phyloP scores from a whole-genome alignment of 805 yeast species.

The Sungouiozyma intestinalis region DNA sequence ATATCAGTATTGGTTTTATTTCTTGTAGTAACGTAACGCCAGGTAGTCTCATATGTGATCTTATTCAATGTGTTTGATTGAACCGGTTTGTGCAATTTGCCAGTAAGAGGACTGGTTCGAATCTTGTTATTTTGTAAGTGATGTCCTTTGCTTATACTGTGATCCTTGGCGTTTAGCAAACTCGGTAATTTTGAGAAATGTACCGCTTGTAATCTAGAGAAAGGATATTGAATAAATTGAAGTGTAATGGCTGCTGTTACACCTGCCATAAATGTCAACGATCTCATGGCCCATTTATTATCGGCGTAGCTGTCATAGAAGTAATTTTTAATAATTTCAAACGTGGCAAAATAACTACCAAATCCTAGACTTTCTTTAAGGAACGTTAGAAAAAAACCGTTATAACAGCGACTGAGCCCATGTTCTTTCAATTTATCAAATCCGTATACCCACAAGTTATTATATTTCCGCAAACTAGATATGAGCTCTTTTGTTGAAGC shows the following conservation, averaged over 20 bases:
- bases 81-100: slow-evolving; percentile 17
- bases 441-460: slow-evolving; percentile 72
- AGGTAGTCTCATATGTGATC: slow-evolving; percentile 62
- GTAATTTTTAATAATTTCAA: slow-evolving; percentile 68
- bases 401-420: slow-evolving; percentile 78
- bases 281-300: slow-evolving; percentile 19
- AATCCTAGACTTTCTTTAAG: slow-evolving; percentile 74
- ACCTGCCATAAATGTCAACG: slow-evolving; percentile 62
- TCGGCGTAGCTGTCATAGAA: slow-evolving; percentile 39
- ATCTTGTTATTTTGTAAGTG: slow-evolving; percentile 5
- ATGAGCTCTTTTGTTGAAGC: slow-evolving; percentile 67
- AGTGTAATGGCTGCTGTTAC: slow-evolving; percentile 74
- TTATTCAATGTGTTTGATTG: slow-evolving; percentile 38
- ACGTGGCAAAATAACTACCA: slow-evolving; percentile 73
- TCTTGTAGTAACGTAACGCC: slow-evolving; percentile 45
- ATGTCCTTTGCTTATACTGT: neutral
- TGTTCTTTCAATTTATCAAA: slow-evolving; percentile 54
- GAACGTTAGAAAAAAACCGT: slow-evolving; percentile 73
- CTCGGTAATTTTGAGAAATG: slow-evolving; percentile 29
- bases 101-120: slow-evolving; percentile 33
- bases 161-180: slow-evolving; percentile 63
- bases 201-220: slow-evolving; percentile 66
- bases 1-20: slow-evolving; percentile 38
- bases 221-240: slow-evolving; percentile 74
- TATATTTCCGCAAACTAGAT: slow-evolving; percentile 43